Conservation (phyloP, 129 eudicot species). For the Daucus carota region DH1_v3.0 NC_030385.2:36509001-36509500, state of each 20-base stretch:
- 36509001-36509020: too few relatives aligned
- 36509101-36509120: too few relatives aligned
- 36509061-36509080: too few relatives aligned
- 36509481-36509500: neutral
- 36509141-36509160: too few relatives aligned
- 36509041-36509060: too few relatives aligned
- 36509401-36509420: neutral
- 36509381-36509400: neutral
- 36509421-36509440: neutral
- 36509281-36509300: neutral
- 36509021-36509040: too few relatives aligned
- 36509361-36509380: neutral
- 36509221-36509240: neutral
- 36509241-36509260: constrained; percentile 13
- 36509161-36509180: neutral
- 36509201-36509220: neutral
- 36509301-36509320: constrained; percentile 3
- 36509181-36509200: constrained; percentile 6
- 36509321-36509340: constrained; percentile 17
- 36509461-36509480: neutral
- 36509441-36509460: neutral
- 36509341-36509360: neutral
- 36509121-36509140: too few relatives aligned
- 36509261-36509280: neutral
- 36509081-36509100: too few relatives aligned